These are phyloP conservation scores for Pyrus hybrid DNA, from an alignment of 331 rosid species.

Conservation along the genomic window DNA sequence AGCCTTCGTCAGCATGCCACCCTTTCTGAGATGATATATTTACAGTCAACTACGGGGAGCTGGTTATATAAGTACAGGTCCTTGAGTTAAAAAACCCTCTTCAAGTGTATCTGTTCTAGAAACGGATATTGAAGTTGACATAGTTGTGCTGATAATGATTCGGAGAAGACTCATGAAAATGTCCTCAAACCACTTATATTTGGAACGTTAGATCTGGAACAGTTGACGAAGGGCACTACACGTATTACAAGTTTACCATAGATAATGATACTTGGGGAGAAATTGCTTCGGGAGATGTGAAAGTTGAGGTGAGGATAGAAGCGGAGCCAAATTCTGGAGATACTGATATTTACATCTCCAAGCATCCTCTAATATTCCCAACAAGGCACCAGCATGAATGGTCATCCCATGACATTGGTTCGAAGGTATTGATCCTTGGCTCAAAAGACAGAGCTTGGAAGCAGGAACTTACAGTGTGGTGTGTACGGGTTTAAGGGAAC, in stretches of 20 bases:
- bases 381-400: conserved; percentile 91
- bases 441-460: conserved; percentile 58
- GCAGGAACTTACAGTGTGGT: conserved; percentile 67
- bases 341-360: conserved; percentile 80
- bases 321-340: conserved; percentile 62
- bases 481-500: conserved; percentile 75
- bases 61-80: conserved; percentile 61
- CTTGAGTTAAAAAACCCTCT: conserved; percentile 86
- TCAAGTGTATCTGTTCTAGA: conserved; percentile 88
- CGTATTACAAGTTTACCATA: conserved; percentile 75
- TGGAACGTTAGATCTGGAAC: conserved; percentile 46
- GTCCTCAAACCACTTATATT: conserved; percentile 50
- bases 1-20: conserved; percentile 97
- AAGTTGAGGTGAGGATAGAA: conserved; percentile 64
- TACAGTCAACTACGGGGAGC: conserved; percentile 72
- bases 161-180: conserved; percentile 52
- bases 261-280: conserved; percentile 58
- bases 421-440: conserved; percentile 75
- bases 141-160: conserved; percentile 53
- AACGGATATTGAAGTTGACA: conserved; percentile 94
- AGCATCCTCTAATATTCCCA: conserved; percentile 93
- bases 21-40: conserved; percentile 79
- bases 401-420: conserved; percentile 97
- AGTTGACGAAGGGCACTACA: conserved; percentile 65
- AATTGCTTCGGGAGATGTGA: conserved; percentile 49